Evolutionary conservation across 2,329 filamentous ascomycete genomes (phyloP).

Genomic region (Cercospora citrullina): DNA sequence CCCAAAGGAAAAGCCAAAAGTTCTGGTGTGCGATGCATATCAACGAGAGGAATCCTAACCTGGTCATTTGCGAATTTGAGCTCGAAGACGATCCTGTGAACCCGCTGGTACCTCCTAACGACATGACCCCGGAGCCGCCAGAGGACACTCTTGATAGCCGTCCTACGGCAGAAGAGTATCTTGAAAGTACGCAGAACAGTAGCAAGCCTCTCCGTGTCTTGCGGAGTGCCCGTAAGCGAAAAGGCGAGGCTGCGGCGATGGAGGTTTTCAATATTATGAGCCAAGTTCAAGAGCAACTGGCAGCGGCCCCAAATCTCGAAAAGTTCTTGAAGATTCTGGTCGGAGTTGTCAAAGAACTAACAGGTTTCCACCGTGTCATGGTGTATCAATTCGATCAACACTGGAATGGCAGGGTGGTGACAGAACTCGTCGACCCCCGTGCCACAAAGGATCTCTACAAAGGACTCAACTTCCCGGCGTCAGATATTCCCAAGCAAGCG

Average conservation of each 20-base stretch:
- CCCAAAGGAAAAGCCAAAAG: slow-evolving; percentile 60
- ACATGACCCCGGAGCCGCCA: slow-evolving; percentile 63
- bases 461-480: slow-evolving; percentile 83
- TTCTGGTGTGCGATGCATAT: slow-evolving; percentile 88
- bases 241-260: slow-evolving; percentile 79
- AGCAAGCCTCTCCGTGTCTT: slow-evolving; percentile 78
- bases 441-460: slow-evolving; percentile 82
- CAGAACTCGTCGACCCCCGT: slow-evolving; percentile 78
- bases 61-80: slow-evolving; percentile 87
- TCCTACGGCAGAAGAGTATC: slow-evolving; percentile 71
- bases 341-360: slow-evolving; percentile 84
- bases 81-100: slow-evolving; percentile 72
- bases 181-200: slow-evolving; percentile 71
- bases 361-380: slow-evolving; percentile 90
- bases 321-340: slow-evolving; percentile 77
- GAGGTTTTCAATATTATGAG: slow-evolving; percentile 91
- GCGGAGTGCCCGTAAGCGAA: slow-evolving; percentile 70
- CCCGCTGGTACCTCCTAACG: slow-evolving; percentile 63
- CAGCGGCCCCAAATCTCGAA: slow-evolving; percentile 68
- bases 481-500: slow-evolving; percentile 81
- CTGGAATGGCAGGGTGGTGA: slow-evolving; percentile 84
- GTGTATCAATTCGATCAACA: slow-evolving; percentile 83
- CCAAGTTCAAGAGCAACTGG: slow-evolving; percentile 84
- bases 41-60: slow-evolving; percentile 64
- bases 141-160: slow-evolving; percentile 73